These are phyloP conservation scores for Reutealis trisperma DNA, from an alignment of 345 rosid genomes.

Conservation along the genomic window DNA sequence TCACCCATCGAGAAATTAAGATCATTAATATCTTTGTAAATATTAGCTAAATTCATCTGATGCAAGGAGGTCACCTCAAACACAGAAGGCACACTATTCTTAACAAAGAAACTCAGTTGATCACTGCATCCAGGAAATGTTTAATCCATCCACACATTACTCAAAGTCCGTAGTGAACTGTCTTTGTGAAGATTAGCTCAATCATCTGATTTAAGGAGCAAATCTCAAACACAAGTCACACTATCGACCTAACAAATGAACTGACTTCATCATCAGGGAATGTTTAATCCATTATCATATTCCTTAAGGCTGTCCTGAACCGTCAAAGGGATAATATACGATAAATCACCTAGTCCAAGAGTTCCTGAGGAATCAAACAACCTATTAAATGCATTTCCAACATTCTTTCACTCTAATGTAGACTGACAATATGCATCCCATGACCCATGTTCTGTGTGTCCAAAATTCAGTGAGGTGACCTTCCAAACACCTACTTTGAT, in stretches of 20 bases:
- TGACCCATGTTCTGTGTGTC: neutral
- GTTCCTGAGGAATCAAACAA: neutral
- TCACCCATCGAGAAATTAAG: neutral
- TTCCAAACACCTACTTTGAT: neutral
- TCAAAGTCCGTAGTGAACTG: neutral
- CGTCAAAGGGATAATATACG: neutral
- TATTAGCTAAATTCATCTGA: slow-evolving; percentile 6
- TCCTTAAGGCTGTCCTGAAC: neutral
- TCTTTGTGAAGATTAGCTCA: neutral
- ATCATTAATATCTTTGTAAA: neutral
- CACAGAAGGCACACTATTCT: neutral
- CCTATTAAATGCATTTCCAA: neutral
- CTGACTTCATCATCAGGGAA: neutral
- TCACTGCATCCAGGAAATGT: neutral
- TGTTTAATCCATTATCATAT: neutral
- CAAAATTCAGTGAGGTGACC: neutral
- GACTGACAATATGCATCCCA: neutral
- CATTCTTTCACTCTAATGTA: neutral
- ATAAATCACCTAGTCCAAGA: neutral
- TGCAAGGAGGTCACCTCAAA: slow-evolving; percentile 3
- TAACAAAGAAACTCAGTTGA: neutral
- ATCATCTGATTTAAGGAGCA: neutral
- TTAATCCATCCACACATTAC: neutral
- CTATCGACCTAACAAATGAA: neutral
- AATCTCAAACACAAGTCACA: neutral